A percentile compares a stretch with the other conserved stretches of the same genome.
These are phyloP conservation scores for Nemania sp. DNA, from an alignment of 2,329 filamentous ascomycete species.

Conservation along the genomic window DNA sequence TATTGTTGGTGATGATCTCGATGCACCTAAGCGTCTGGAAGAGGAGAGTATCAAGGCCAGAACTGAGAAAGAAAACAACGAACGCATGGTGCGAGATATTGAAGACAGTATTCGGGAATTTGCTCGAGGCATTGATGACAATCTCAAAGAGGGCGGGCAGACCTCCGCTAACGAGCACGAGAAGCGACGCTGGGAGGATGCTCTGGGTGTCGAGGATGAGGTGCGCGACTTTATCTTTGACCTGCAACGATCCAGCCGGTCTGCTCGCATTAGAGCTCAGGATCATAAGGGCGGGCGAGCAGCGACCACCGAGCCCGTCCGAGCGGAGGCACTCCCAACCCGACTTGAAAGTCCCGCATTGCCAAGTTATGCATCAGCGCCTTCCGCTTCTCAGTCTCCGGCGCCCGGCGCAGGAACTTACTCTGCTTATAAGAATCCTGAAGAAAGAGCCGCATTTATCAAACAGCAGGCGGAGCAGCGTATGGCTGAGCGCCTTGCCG, in stretches of 20 bases:
- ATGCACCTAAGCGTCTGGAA: slow-evolving; percentile 83
- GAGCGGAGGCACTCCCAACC: slow-evolving; percentile 50
- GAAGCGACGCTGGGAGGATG: slow-evolving; percentile 92
- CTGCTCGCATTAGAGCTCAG: slow-evolving; percentile 68
- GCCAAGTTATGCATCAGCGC: slow-evolving; percentile 59
- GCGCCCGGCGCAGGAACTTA: slow-evolving; percentile 69
- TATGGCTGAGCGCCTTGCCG: slow-evolving; percentile 94
- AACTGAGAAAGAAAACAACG: slow-evolving; percentile 89
- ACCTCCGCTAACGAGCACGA: slow-evolving; percentile 85
- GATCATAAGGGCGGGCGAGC: slow-evolving; percentile 54
- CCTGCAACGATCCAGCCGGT: slow-evolving; percentile 81
- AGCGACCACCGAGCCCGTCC: slow-evolving; percentile 50
- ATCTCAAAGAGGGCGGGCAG: slow-evolving; percentile 77
- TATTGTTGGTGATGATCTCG: slow-evolving; percentile 69
- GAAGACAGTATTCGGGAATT: slow-evolving; percentile 95
- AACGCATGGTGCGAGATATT: slow-evolving; percentile 94
- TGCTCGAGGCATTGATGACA: slow-evolving; percentile 81
- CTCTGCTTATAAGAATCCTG: slow-evolving; percentile 83
- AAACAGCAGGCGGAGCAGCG: slow-evolving; percentile 96
- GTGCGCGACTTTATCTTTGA: slow-evolving; percentile 98
- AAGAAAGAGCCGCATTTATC: slow-evolving; percentile 93
- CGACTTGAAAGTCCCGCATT: slow-evolving; percentile 59
- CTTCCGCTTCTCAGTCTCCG: slow-evolving; percentile 47
- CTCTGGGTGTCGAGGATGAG: slow-evolving; percentile 92
- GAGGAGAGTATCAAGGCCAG: slow-evolving; percentile 82